Evolutionary conservation across 2,329 filamentous ascomycete species (phyloP).

Genomic region (Cladosporium oxysporum): DNA sequence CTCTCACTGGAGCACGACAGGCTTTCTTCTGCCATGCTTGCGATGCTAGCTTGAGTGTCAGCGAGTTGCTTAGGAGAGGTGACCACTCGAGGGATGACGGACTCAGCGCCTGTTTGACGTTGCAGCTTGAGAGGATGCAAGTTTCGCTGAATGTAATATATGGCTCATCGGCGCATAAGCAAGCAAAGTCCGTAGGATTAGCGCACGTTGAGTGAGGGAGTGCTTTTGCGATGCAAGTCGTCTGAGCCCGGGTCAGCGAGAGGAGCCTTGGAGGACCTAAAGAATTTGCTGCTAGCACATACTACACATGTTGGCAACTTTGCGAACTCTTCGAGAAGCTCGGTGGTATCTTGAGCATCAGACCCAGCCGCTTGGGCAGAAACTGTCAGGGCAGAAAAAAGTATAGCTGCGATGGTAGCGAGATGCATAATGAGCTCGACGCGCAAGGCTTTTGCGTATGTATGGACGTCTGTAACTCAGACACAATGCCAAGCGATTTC

Average conservation of each 20-base stretch:
- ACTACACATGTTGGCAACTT: constrained; percentile 6
- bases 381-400: not conserved
- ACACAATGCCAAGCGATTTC: not conserved
- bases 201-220: not conserved
- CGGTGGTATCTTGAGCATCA: not conserved
- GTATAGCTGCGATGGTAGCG: not conserved
- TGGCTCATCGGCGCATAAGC: not conserved
- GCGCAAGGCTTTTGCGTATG: not conserved
- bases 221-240: not conserved
- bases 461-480: not conserved
- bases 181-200: not conserved
- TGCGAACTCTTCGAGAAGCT: not conserved
- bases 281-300: not conserved
- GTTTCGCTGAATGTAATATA: not conserved
- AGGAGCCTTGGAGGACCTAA: not conserved
- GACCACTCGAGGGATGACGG: not conserved
- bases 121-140: not conserved
- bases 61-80: not conserved
- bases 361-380: not conserved
- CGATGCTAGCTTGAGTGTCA: not conserved
- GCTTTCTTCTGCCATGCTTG: constrained; percentile 16
- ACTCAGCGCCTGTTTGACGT: not conserved
- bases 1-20: not conserved
- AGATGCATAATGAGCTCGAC: not conserved
- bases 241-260: not conserved